Evolutionary conservation across 2,329 filamentous ascomycete genomes (phyloP), one percentile per base, ranked within the genome.

Genomic region (Penicillium sclerotigenum): DNA sequence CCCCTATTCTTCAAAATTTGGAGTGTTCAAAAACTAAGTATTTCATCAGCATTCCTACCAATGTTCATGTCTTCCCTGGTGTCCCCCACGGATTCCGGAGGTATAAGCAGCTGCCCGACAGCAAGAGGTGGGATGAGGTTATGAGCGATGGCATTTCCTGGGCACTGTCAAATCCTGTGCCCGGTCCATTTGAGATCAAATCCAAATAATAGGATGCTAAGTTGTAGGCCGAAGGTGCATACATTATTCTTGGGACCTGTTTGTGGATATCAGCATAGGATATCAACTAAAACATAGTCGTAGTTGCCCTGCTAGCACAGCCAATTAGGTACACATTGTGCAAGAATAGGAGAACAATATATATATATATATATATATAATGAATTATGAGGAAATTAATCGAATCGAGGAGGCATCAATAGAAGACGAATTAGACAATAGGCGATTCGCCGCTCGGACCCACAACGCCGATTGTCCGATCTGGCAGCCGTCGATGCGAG

Each of bases 61-160:
- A 80, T 52, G 67, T 79, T 0, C 69, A 76, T 53, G 59, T 84
- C 0, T 83, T 83, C 64, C 75, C 71, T 26, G 81, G 82, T 0
- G 67, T 84, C 0, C 82, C 82, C 0, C 82, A 84, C 68, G 78
- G 77, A 0, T 82, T 82, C 61, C 67, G 77, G 41, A 57, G 67
- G 6, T 66, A 63, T 52, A 66, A 64, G 24, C 59, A 60, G 26
- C 38, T 73, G n/a, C 57, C 67, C 0, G 66, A 61, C 4, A 65
- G 57, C 13, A 59, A 65, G 53, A 56, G 60, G 10, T 74, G 69
- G 68, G 72, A 74, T 52, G 52, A 67, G 36, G 60, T 68, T 0
- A 66, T 70, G 41, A 61, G 59, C 7, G 54, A 65, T 5, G 71
- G 70, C 0, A 73, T 73, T 42, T 37, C 60, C 16, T 69, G 66